phyloP scores from a whole-genome alignment of 2,329 filamentous ascomycete genomes.

The Pestalotiopsis sp. region DNA sequence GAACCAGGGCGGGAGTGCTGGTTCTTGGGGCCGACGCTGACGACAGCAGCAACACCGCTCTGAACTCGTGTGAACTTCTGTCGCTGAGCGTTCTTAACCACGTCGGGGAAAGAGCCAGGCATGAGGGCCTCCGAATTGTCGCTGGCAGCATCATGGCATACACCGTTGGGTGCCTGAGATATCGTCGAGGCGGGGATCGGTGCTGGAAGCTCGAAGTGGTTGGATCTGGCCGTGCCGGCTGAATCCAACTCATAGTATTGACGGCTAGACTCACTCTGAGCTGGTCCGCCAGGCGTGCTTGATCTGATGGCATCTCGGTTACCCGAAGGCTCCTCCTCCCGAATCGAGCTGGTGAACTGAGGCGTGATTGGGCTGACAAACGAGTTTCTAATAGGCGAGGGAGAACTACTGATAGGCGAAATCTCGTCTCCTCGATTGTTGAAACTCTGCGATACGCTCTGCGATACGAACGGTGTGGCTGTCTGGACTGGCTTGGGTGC shows the following conservation, averaged over 20 bases:
- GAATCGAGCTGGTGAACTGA: neutral
- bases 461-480: neutral
- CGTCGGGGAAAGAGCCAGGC: slow-evolving; percentile 8
- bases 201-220: slow-evolving; percentile 7
- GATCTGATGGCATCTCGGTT: neutral
- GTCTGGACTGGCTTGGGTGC: neutral
- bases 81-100: neutral
- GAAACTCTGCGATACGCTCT: neutral
- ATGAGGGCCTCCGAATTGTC: slow-evolving; percentile 3
- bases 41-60: neutral
- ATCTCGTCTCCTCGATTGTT: neutral
- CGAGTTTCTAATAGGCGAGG: neutral
- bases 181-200: neutral
- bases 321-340: neutral
- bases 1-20: neutral
- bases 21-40: neutral
- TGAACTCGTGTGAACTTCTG: slow-evolving; percentile 8
- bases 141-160: neutral
- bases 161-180: neutral
- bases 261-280: slow-evolving; percentile 15
- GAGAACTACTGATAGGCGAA: neutral
- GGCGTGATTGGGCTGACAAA: slow-evolving; percentile 13
- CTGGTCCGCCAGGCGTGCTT: neutral
- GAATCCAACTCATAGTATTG: slow-evolving; percentile 24
- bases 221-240: slow-evolving; percentile 7